Evolutionary conservation across 2,329 filamentous ascomycete genomes (phyloP), one percentile per base, ranked within the genome.

Genomic region (Hirsutella rhossiliensis): DNA sequence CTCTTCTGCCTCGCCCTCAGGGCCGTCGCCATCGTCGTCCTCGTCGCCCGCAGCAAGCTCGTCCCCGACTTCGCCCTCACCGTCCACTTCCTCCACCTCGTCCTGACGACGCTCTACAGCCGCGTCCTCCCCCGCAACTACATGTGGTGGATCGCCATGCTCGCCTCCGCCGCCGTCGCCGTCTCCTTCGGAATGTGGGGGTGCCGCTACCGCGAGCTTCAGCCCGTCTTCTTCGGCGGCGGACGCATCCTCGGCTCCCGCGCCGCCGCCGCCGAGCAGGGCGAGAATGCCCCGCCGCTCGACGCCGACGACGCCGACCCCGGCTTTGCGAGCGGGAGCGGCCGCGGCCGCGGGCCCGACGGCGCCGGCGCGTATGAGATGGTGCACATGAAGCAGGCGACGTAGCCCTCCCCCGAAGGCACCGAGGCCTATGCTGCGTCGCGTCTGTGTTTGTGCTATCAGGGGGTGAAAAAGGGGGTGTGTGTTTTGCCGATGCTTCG

Each of bases 11-110:
- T 29, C 11, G 11, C n/a, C 23, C 4, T 7, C 36, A 97, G 90
- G 59, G 79, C 87, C 37, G 78, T 94, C 46, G 84, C 87, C 37
- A 82, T 96, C 46, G 78, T 95, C 42, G 66, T 90, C 43, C 71
- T 97, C 46, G 79, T 98, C 52, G 81, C 83, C 18, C 87, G 92
- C 49, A 92, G 84, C 40, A 97, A 97, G 63, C 83, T 97, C 48
- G 85, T 97, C 42, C 87, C 87, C 52, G 92, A 98, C 65, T 98
- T 97, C 62, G 86, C 87, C 29, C 69, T 96, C 20, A 95, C 90
- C 3, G 76, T 96, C 17, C 87, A 94, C 66, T 76, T 85, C 60
- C 69, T 95, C 37, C 86, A 95, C 61, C 75, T 95, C 43, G 50
- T 92, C 55, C 63, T 87, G 55, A 85, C 86, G 27, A 82, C 80